Percentiles rank a stretch among this genome's conserved stretches.
Evolutionary conservation across 768 basidiomycete species (phyloP).

Genomic region (Collybia nuda): DNA sequence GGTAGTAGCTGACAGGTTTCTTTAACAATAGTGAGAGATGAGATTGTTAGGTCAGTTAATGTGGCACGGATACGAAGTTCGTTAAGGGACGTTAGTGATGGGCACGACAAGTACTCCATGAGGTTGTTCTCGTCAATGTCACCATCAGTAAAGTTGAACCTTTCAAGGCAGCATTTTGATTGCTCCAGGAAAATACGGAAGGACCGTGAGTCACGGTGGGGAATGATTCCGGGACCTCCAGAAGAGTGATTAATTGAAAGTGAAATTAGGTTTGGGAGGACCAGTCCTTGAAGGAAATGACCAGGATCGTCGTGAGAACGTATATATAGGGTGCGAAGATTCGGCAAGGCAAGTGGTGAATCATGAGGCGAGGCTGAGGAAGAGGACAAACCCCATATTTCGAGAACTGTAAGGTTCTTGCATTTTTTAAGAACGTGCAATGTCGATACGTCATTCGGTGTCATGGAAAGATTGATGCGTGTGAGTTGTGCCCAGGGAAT

Average conservation of each 20-base stretch:
- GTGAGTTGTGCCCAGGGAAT: constrained; percentile 6
- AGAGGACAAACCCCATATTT: neutral
- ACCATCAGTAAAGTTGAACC: neutral
- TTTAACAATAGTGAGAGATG: neutral
- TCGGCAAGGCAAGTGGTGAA: neutral
- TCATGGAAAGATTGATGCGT: neutral
- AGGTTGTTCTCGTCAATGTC: neutral
- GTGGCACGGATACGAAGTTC: neutral
- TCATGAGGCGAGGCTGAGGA: neutral
- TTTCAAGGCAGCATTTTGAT: neutral
- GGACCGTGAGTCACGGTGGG: neutral
- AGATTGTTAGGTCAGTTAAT: neutral
- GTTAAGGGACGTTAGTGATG: neutral
- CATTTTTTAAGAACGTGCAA: neutral
- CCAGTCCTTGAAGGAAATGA: neutral
- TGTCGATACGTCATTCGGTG: neutral
- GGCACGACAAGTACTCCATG: neutral
- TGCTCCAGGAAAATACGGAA: neutral
- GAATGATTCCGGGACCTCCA: neutral
- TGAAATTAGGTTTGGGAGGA: neutral
- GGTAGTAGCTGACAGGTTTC: neutral
- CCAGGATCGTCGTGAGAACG: neutral
- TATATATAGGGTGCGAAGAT: neutral
- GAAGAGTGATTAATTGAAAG: neutral
- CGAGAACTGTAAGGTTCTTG: neutral